These are phyloP conservation scores for Infundibulicybe gibba DNA, from an alignment of 768 basidiomycete species.

Conservation along the genomic window DNA sequence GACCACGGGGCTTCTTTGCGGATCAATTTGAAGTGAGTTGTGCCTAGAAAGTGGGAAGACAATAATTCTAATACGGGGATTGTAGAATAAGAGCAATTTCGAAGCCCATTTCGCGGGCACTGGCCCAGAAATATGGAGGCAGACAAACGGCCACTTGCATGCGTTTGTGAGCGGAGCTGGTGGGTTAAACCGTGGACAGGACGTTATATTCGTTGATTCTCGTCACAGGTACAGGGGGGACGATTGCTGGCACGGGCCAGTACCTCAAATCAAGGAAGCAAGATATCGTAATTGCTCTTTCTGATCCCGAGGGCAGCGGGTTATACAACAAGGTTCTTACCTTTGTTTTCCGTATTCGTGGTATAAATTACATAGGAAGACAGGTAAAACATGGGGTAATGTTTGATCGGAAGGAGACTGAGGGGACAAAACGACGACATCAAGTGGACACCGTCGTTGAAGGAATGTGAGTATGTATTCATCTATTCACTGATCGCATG, in stretches of 20 bases:
- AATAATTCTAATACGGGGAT: too few relatives aligned
- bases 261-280: constrained; percentile 77
- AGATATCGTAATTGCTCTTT: constrained; percentile 64
- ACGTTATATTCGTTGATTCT: background rate
- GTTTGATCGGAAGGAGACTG: constrained; percentile 90
- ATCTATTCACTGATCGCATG: background rate
- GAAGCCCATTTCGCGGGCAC: constrained; percentile 87
- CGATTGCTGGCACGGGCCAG: constrained; percentile 79
- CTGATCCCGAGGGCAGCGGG: constrained; percentile 94
- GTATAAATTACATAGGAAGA: background rate
- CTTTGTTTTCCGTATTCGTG: background rate
- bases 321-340: constrained; percentile 81
- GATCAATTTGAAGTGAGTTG: constrained; percentile 82
- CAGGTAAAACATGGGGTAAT: constrained; percentile 90
- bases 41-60: too few relatives aligned
- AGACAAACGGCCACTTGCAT: constrained; percentile 77
- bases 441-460: constrained; percentile 97
- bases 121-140: constrained; percentile 93
- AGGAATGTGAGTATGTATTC: constrained; percentile 58
- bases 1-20: constrained; percentile 86
- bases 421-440: constrained; percentile 89
- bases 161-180: constrained; percentile 93
- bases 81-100: constrained; percentile 86
- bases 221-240: constrained; percentile 85
- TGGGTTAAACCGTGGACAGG: constrained; percentile 19